A percentile compares a stretch with the other conserved stretches of the same genome.
Conservation (phyloP, 2,329 filamentous ascomycete genomes). For the Ploettnerulaceae sp. region DNA sequence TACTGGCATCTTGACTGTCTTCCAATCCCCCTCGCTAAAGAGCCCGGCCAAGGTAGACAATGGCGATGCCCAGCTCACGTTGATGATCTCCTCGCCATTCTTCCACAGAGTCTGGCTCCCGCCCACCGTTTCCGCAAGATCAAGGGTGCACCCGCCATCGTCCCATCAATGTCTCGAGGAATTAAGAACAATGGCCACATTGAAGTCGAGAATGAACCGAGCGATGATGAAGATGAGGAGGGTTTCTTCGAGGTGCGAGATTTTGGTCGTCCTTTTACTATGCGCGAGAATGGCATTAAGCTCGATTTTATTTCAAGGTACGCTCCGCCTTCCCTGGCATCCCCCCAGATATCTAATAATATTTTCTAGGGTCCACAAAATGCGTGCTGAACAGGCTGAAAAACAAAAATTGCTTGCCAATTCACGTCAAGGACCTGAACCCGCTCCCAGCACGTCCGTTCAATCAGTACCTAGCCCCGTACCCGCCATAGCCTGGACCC, state of each 20-base stretch:
- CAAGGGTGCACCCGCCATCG: constrained; percentile 49
- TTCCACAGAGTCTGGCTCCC: constrained; percentile 52
- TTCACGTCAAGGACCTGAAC: neutral
- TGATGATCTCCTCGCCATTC: constrained; percentile 63
- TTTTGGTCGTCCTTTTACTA: constrained; percentile 60
- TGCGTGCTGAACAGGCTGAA: constrained; percentile 14
- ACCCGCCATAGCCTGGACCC: constrained; percentile 15
- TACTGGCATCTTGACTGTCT: constrained; percentile 93
- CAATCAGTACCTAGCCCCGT: neutral
- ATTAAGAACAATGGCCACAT: constrained; percentile 67
- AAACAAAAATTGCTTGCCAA: no score
- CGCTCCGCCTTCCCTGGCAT: constrained; percentile 29
- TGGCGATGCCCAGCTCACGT: constrained; percentile 90
- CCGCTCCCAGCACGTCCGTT: neutral
- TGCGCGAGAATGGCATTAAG: constrained; percentile 61
- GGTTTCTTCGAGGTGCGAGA: constrained; percentile 55
- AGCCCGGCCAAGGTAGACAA: constrained; percentile 64
- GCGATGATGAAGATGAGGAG: constrained; percentile 44
- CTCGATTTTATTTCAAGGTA: constrained; percentile 67
- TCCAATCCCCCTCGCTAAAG: constrained; percentile 74
- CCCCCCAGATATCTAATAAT: constrained; percentile 14
- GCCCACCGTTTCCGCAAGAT: constrained; percentile 59
- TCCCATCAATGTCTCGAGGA: constrained; percentile 55
- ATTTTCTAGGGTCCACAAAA: constrained; percentile 20
- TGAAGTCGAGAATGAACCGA: constrained; percentile 59